phyloP scores from a whole-genome alignment of 2,329 filamentous ascomycete species.

The Trichoderma sp. region DNA sequence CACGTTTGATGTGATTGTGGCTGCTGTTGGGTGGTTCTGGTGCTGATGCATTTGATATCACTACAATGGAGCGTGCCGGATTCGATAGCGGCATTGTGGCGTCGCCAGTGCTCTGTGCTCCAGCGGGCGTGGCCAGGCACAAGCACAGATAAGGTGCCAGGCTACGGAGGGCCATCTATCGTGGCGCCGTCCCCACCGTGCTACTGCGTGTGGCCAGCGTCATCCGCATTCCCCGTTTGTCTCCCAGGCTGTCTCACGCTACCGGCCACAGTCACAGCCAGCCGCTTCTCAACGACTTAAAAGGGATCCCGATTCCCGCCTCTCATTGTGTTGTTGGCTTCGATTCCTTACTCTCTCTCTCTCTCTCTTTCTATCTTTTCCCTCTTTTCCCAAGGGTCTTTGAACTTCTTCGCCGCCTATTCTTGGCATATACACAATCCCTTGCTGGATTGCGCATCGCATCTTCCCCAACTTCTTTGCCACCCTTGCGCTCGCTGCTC shows the following conservation, averaged over 20 bases:
- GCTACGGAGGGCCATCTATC: background rate
- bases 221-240: slow-evolving; percentile 25
- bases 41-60: background rate
- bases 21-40: background rate
- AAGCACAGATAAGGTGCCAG: background rate
- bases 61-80: background rate
- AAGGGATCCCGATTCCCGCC: slow-evolving; percentile 19
- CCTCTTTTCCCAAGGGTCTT: background rate
- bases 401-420: background rate
- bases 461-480: background rate
- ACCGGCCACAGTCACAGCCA: slow-evolving; percentile 1
- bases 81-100: background rate
- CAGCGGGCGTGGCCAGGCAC: background rate
- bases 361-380: background rate
- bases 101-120: background rate
- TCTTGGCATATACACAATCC: background rate
- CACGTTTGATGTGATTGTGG: background rate
- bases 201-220: slow-evolving; percentile 9
- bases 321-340: background rate
- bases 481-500: background rate
- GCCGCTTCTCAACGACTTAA: slow-evolving; percentile 17
- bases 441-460: background rate
- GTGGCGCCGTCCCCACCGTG: slow-evolving; percentile 9
- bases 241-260: background rate
- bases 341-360: background rate